Conservation (phyloP, 805 yeast species). For the Saccharomyces kudriavzevii region DNA sequence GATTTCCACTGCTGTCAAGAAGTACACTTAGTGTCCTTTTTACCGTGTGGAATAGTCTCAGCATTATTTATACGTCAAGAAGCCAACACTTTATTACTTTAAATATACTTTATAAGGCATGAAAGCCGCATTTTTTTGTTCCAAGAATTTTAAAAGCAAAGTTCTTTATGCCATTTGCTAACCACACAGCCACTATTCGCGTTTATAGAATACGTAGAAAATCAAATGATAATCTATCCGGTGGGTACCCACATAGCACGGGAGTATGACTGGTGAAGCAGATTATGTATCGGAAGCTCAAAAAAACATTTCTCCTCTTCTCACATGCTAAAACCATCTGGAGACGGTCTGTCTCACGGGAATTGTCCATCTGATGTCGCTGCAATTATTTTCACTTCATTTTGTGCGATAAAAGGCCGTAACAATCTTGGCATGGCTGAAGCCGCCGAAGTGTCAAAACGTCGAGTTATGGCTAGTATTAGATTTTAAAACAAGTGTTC, state of each 20-base stretch:
- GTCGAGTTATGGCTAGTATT: neutral
- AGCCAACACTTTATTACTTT: neutral
- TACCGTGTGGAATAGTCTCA: neutral
- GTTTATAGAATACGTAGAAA: too few species aligned
- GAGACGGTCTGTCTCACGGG: neutral
- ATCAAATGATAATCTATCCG: neutral
- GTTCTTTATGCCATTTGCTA: too few species aligned
- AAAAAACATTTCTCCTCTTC: neutral
- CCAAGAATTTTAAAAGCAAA: too few species aligned
- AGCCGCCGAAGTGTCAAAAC: too few species aligned
- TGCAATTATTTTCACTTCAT: neutral
- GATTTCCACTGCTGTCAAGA: constrained; percentile 13
- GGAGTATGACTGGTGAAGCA: neutral
- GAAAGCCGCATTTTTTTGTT: neutral
- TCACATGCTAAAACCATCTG: neutral
- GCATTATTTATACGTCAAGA: neutral
- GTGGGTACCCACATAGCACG: neutral
- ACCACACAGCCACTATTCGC: too few species aligned
- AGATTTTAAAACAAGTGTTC: too few species aligned
- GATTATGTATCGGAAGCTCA: too few species aligned
- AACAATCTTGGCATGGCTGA: neutral
- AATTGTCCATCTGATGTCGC: neutral
- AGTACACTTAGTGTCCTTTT: neutral
- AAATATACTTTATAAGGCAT: neutral
- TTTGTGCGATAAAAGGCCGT: too few species aligned